Conservation (phyloP, 106 monocot genomes). For the Phalaenopsis aphrodite region DNA sequence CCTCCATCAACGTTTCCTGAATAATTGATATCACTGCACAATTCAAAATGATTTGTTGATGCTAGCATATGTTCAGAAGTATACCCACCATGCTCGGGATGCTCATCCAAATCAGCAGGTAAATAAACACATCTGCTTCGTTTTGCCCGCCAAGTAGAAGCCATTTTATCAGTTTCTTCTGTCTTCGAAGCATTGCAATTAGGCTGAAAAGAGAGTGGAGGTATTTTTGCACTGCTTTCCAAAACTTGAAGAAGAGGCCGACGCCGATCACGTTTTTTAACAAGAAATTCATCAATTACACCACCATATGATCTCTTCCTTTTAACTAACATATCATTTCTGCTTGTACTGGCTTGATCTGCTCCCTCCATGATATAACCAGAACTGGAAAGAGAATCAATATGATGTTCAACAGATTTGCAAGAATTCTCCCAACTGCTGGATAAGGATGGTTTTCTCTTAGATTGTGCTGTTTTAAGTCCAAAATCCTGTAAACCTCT, state of each 20-base stretch:
- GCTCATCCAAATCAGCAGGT: constrained; percentile 36
- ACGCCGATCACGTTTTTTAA: constrained; percentile 63
- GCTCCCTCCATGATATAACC: constrained; percentile 10
- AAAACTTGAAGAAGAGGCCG: constrained; percentile 70
- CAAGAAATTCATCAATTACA: constrained; percentile 41
- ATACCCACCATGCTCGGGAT: constrained; percentile 31
- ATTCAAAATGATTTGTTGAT: constrained; percentile 22
- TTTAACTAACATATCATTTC: constrained; percentile 22
- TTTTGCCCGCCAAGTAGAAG: constrained; percentile 21
- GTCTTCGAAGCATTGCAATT: constrained; percentile 11
- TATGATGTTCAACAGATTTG: constrained; percentile 22
- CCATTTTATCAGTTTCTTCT: constrained; percentile 21
- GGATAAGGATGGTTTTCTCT: constrained; percentile 38
- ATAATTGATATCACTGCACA: constrained; percentile 13
- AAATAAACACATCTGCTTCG: constrained; percentile 28
- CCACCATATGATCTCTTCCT: constrained; percentile 47
- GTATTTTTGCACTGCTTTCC: constrained; percentile 62
- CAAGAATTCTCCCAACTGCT: constrained; percentile 24
- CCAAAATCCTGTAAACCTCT: constrained; percentile 71
- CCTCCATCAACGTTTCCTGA: constrained; percentile 30
- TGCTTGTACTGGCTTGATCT: constrained; percentile 20
- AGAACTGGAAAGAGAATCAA: constrained; percentile 17
- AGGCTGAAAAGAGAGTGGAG: constrained; percentile 18
- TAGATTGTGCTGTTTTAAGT: constrained; percentile 40
- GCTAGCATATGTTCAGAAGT: constrained; percentile 33